Evolutionary conservation across 2,329 filamentous ascomycete genomes (phyloP), one percentile per base, ranked within the genome.

Genomic region (Xylaria sp.): DNA sequence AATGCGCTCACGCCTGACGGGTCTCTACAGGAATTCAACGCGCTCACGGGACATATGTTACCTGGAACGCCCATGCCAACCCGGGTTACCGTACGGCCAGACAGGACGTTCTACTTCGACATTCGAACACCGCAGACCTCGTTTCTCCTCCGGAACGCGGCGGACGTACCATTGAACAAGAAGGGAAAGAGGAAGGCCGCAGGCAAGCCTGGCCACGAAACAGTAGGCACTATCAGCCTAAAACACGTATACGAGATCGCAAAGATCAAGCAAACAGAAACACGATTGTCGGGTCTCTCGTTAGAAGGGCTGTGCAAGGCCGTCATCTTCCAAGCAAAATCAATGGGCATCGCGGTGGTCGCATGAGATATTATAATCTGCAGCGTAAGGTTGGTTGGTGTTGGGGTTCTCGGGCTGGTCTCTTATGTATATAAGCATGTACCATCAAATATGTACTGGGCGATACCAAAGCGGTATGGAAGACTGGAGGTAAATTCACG

Each of bases 171-270:
- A 6, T 71, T 81, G 42, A 80, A 81, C 51, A 92, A 87, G 68
- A 90, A 93, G 72, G 88, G 88, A 66, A 89, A 90, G 67, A 79
- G 91, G 63, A 84, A 91, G 67, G 94, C 92, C 11, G 90, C 92
- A 0, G 80, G 79, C 67, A 88, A 86, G 50, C 89, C 91, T 0
- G 89, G 87, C 1, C 80, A 87, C 56, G 91, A 96, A 63, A 85
- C 78, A 7, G 84, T 96, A n/a, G 94, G 93, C 53, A 88, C 84
- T 2, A 82, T 99, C 51, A 94, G 89, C 66, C 76, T 99, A 68
- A 99, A 99, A 80, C 94, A 99, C 76, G 79, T 99, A 19, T 97
- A 92, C 76, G 93, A 97, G 77, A 97, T 99, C 74, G 94, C 94
- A 62, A 92, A 91, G 80, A 95, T 99, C 69, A 99, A 99, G 82